Base-by-base conservation (phyloP, 495 filamentous ascomycete species). In the Penicillium dipodomyicola region DNA sequence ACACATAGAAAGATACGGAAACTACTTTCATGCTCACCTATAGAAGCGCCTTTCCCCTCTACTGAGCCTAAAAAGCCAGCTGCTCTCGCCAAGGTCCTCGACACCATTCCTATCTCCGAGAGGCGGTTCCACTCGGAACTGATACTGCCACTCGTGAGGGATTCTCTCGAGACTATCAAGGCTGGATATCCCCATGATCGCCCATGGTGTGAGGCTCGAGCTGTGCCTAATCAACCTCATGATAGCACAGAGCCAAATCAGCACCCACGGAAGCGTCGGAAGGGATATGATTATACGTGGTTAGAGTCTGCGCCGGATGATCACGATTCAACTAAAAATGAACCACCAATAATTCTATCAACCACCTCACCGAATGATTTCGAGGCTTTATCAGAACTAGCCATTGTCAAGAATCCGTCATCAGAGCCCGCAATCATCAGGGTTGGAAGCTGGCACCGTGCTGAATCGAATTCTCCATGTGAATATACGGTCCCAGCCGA, bases 401-500 rank as follows among this genome's bases (percentile, higher is more conserved):
- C 65, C 22, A 59, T 70, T 20, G 61, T 78, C 49, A 68, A 67
- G 53, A 75, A 79, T 57, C 62, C 72, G 14, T 73, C 73, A 51
- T 50, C 32, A 23, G 57, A 54, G 45, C 57, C 51, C 4, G 69
- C 64, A 11, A 56, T 52, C 17, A 62, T 73, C n/a, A 65, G 52
- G 8, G 43, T 67, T 35, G 49, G 40, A n/a, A 49, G 15, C 19
- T 53, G 20, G 19, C 15, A 59, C 23, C 52, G 58, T 27, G 62
- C 11, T 35, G 40, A 40, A 37, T 61, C 6, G 7, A 22, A 35
- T 8, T 8, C 17, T 40, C 51, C 57, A 7, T 23, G 40, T 7
- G 63, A 68, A 35, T 59, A 67, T 62, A 63, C 49, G 7, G 63
- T 87, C 6, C 86, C 86, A 12, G 77, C 84, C 1, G 41, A 58